phyloP scores from a whole-genome alignment of 1,139 yeast genomes.

The Protomyces arabidopsidicola region DNA sequence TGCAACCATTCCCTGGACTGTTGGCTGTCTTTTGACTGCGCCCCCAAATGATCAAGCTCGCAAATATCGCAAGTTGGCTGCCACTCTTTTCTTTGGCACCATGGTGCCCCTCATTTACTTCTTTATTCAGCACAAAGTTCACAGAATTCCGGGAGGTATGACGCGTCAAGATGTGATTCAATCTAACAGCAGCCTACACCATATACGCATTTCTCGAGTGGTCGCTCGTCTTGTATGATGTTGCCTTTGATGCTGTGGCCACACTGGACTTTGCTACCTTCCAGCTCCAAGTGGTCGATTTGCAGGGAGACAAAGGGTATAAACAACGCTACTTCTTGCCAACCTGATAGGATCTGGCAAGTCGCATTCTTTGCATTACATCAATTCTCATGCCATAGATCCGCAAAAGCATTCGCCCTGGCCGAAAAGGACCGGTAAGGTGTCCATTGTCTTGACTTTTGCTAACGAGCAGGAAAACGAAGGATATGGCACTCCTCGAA shows the following conservation, averaged over 20 bases:
- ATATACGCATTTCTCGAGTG: conserved; percentile 92
- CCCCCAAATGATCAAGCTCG: conserved; percentile 48
- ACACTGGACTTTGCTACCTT: conserved; percentile 61
- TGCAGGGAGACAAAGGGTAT: conserved; percentile 36
- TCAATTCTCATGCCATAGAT: not conserved
- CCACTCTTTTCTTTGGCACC: conserved; percentile 59
- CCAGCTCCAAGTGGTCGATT: conserved; percentile 47
- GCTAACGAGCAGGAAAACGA: conserved; percentile 2
- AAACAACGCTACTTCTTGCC: not conserved
- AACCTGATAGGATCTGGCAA: not conserved
- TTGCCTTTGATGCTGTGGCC: conserved; percentile 79
- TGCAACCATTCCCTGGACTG: conserved; percentile 87
- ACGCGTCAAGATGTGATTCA: not conserved
- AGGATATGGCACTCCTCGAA: conserved; percentile 5
- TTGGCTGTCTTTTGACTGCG: conserved; percentile 56
- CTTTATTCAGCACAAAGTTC: conserved; percentile 90
- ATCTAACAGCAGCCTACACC: conserved; percentile 59
- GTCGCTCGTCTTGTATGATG: conserved; percentile 76
- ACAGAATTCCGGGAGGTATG: conserved; percentile 63
- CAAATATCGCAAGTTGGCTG: conserved; percentile 53
- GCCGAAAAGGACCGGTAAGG: not conserved
- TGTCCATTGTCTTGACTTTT: not conserved
- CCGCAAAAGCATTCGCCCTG: not conserved
- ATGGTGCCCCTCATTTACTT: conserved; percentile 79
- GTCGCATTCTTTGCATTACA: not conserved